Percentiles rank a stretch among this genome's conserved stretches.
These are phyloP conservation scores for Senna siamea DNA, from an alignment of 306 rosid species.

Conservation along the genomic window DNA sequence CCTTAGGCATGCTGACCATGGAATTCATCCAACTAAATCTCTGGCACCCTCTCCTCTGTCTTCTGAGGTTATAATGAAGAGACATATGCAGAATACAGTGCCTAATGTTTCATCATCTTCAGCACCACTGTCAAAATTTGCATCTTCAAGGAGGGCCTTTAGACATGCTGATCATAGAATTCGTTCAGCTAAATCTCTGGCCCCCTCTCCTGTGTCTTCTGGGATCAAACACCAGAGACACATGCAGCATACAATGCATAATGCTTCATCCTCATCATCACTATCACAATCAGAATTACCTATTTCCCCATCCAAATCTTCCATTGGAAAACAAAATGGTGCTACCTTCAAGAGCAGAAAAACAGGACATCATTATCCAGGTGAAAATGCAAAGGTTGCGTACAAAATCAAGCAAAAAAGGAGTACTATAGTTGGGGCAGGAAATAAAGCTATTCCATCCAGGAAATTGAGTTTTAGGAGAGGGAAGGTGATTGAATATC, in stretches of 20 bases:
- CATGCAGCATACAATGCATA: conserved; percentile 10
- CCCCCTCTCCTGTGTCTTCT: conserved; percentile 14
- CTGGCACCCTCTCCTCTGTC: conserved; percentile 6
- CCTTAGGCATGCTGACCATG: conserved; percentile 39
- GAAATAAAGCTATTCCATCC: conserved; percentile 44
- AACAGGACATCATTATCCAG: conserved; percentile 24
- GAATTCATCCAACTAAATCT: conserved; percentile 32
- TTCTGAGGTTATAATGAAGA: conserved; percentile 43
- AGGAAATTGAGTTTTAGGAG: conserved; percentile 61
- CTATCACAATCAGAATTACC: conserved; percentile 35
- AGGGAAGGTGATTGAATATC: conserved; percentile 68
- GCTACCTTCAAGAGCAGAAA: conserved; percentile 35
- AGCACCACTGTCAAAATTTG: conserved; percentile 29
- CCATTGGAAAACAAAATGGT: conserved; percentile 44
- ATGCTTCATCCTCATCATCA: conserved; percentile 27
- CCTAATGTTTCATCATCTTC: conserved; percentile 29
- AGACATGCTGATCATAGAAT: conserved; percentile 41
- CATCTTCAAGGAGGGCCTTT: conserved; percentile 48
- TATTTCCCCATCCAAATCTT: conserved; percentile 31
- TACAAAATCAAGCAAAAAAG: conserved; percentile 47
- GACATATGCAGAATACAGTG: conserved; percentile 18
- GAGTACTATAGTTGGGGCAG: conserved; percentile 41
- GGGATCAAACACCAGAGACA: conserved; percentile 44
- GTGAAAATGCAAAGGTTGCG: conserved; percentile 44
- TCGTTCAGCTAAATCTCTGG: conserved; percentile 10